A percentile compares a stretch with the other conserved stretches of the same genome.
phyloP scores from a whole-genome alignment of 306 rosid genomes.

The Medicago ruthenica region DNA sequence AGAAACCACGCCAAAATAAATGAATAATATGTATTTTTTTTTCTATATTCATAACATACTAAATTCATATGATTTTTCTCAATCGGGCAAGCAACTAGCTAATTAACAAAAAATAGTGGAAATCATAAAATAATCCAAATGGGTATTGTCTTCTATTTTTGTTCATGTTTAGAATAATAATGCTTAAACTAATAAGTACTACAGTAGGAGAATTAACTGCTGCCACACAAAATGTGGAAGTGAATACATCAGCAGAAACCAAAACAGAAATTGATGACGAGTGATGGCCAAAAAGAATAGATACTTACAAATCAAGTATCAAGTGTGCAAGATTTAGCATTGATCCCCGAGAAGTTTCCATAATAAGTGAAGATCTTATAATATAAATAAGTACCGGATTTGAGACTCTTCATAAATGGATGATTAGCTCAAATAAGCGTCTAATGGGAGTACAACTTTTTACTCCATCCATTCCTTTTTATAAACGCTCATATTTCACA shows the following conservation, averaged over 20 bases:
- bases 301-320: slow-evolving; percentile 33
- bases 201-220: slow-evolving; percentile 14
- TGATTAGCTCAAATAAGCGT: slow-evolving; percentile 44
- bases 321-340: slow-evolving; percentile 39
- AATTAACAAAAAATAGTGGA: slow-evolving; percentile 22
- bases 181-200: slow-evolving; percentile 29
- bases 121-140: slow-evolving; percentile 32
- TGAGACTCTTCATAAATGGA: background rate
- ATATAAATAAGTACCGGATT: slow-evolving; percentile 10
- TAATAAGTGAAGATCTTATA: slow-evolving; percentile 1
- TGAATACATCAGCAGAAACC: slow-evolving; percentile 44
- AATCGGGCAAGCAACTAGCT: slow-evolving; percentile 42
- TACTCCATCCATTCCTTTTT: too few species aligned
- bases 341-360: slow-evolving; percentile 38
- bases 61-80: slow-evolving; percentile 21
- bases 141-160: slow-evolving; percentile 12
- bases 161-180: slow-evolving; percentile 31
- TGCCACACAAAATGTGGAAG: slow-evolving; percentile 43
- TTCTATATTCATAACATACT: background rate
- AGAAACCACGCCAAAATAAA: slow-evolving; percentile 43
- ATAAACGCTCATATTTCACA: too few species aligned
- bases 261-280: slow-evolving; percentile 53
- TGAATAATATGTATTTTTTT: slow-evolving; percentile 12
- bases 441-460: too few species aligned
- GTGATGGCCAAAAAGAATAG: slow-evolving; percentile 35